Conservation (phyloP, 441 rosid genomes). For the Viola pubescens region DNA sequence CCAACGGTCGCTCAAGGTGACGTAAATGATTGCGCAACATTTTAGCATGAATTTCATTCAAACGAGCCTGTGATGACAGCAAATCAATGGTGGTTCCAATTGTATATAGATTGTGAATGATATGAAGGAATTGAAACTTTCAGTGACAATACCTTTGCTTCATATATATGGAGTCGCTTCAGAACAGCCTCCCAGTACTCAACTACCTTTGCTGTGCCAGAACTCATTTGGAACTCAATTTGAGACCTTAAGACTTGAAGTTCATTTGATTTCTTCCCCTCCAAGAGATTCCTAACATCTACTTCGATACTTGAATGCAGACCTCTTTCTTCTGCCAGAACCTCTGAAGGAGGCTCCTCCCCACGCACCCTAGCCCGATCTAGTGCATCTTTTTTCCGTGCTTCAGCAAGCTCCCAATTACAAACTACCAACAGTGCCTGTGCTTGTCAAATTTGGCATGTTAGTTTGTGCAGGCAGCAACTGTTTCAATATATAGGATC, state of each 20-base stretch:
- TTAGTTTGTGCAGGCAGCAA: background rate
- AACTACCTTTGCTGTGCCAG: constrained; percentile 89
- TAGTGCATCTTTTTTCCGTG: constrained; percentile 73
- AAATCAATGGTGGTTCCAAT: constrained; percentile 18
- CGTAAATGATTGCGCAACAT: constrained; percentile 72
- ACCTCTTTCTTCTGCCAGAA: constrained; percentile 90
- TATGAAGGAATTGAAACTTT: constrained; percentile 1
- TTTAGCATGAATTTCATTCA: constrained; percentile 85
- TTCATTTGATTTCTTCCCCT: constrained; percentile 67
- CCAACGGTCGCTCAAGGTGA: constrained; percentile 64
- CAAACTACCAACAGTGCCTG: constrained; percentile 89
- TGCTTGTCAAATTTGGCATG: constrained; percentile 40
- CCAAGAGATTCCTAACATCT: constrained; percentile 66
- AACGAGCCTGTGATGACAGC: constrained; percentile 55
- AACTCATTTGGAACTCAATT: constrained; percentile 72
- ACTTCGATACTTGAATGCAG: constrained; percentile 79
- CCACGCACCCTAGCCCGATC: constrained; percentile 94
- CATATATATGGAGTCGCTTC: constrained; percentile 75
- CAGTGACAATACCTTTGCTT: constrained; percentile 58
- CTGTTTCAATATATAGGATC: background rate
- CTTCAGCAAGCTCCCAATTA: constrained; percentile 94
- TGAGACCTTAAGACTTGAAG: constrained; percentile 54
- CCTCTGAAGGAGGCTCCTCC: constrained; percentile 84
- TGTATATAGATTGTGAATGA: background rate
- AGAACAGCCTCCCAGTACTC: constrained; percentile 96